These are phyloP conservation scores for Pichia sp. DNA, from an alignment of 1,139 yeast genomes.

Conservation along the genomic window DNA sequence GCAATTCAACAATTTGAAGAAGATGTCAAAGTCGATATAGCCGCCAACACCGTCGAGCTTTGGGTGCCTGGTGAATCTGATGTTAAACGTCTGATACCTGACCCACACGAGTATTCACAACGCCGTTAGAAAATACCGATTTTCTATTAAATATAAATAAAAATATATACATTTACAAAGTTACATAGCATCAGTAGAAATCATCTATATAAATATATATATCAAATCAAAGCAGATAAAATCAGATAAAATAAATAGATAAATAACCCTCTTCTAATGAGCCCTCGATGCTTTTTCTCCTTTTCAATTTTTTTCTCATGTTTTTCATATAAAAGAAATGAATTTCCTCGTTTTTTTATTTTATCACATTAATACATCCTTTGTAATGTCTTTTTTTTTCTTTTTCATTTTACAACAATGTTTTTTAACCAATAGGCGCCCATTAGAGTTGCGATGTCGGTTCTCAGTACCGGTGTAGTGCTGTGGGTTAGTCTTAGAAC, in stretches of 20 bases:
- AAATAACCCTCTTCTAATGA: too few species aligned
- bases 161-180: background rate
- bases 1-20: slow-evolving; percentile 51
- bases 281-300: too few species aligned
- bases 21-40: slow-evolving; percentile 49
- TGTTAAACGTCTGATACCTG: slow-evolving; percentile 47
- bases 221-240: too few species aligned
- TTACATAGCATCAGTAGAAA: too few species aligned
- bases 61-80: slow-evolving; percentile 53
- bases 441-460: slow-evolving; percentile 81
- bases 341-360: too few species aligned
- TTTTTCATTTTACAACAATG: slow-evolving; percentile 51
- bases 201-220: too few species aligned
- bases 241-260: too few species aligned
- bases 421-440: slow-evolving; percentile 74
- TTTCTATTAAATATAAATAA: slow-evolving; percentile 13
- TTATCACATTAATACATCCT: too few species aligned
- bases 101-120: slow-evolving; percentile 45
- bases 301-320: too few species aligned
- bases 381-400: background rate
- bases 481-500: slow-evolving; percentile 87
- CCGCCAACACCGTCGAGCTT: slow-evolving; percentile 46
- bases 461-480: slow-evolving; percentile 55
- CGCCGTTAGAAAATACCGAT: slow-evolving; percentile 16
- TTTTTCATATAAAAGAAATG: too few species aligned